Evolutionary conservation across 768 basidiomycete genomes (phyloP).

Genomic region (Rhizopogon vesiculosus): DNA sequence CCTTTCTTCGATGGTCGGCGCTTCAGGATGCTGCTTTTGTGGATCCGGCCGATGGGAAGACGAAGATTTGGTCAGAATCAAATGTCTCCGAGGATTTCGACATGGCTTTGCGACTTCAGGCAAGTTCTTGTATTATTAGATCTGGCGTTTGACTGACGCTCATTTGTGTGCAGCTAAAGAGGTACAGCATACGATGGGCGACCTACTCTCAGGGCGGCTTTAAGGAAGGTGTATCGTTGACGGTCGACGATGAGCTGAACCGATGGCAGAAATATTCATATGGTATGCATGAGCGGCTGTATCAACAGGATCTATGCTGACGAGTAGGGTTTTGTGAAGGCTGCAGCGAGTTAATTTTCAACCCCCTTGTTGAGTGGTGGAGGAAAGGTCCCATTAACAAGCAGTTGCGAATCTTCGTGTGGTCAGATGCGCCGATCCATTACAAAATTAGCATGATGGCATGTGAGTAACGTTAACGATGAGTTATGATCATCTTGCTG

Average conservation of each 20-base stretch:
- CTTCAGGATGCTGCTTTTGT: constrained; percentile 75
- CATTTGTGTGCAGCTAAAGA: not conserved
- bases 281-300: constrained; percentile 46
- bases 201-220: constrained; percentile 78
- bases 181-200: constrained; percentile 37
- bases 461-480: constrained; percentile 26
- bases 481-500: not conserved
- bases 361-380: constrained; percentile 69
- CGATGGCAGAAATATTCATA: constrained; percentile 84
- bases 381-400: constrained; percentile 61
- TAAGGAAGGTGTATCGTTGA: constrained; percentile 83
- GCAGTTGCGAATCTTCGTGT: constrained; percentile 64
- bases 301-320: not conserved
- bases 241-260: constrained; percentile 81
- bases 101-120: constrained; percentile 65
- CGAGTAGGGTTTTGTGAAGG: constrained; percentile 28
- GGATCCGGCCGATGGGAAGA: constrained; percentile 56
- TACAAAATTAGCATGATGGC: constrained; percentile 62
- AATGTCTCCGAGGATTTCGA: constrained; percentile 87
- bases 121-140: constrained; percentile 30
- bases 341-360: constrained; percentile 77
- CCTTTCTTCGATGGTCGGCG: constrained; percentile 81
- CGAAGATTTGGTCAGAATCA: constrained; percentile 78
- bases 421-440: constrained; percentile 66
- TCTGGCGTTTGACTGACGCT: constrained; percentile 23